Conservation (phyloP, 2,329 filamentous ascomycete species). For the Sclerotinia sclerotiorum region DNA sequence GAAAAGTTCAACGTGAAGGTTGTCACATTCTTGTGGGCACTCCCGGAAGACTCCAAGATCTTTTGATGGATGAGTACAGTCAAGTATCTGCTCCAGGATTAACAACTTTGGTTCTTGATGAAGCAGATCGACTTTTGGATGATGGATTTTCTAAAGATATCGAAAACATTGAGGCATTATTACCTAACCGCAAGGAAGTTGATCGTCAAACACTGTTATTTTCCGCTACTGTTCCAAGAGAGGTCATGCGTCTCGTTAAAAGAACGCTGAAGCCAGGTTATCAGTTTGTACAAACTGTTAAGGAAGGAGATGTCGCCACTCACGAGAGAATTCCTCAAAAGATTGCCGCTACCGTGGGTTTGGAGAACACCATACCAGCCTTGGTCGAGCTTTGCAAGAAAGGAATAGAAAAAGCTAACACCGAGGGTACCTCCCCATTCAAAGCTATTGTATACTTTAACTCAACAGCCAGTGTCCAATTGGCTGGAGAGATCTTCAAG, state of each 20-base stretch:
- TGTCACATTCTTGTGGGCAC: conserved; percentile 91
- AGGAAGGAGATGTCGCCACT: conserved; percentile 77
- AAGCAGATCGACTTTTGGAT: conserved; percentile 97
- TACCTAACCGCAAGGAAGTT: conserved; percentile 63
- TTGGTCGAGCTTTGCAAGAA: conserved; percentile 54
- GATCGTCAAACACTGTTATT: conserved; percentile 90
- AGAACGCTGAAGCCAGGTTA: conserved; percentile 78
- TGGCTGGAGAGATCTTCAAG: conserved; percentile 58
- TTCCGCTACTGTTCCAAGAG: conserved; percentile 84
- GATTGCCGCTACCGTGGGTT: conserved; percentile 62
- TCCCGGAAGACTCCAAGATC: conserved; percentile 81
- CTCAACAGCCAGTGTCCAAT: conserved; percentile 69
- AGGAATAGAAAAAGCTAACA: conserved; percentile 40
- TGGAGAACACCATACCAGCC: conserved; percentile 75
- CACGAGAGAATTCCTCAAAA: conserved; percentile 84
- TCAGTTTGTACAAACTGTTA: conserved; percentile 84
- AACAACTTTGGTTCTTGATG: conserved; percentile 89
- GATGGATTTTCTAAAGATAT: conserved; percentile 76
- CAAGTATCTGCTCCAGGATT: conserved; percentile 55
- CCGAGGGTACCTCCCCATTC: conserved; percentile 51
- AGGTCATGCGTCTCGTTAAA: conserved; percentile 76
- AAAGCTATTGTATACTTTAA: conserved; percentile 94
- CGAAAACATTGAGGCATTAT: conserved; percentile 55
- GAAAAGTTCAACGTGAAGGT: conserved; percentile 56
- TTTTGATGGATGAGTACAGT: conserved; percentile 57